Percentiles rank a stretch among this genome's conserved stretches.
Conservation (phyloP, 1,139 yeast species). For the Suhomyces panamericanus region DNA sequence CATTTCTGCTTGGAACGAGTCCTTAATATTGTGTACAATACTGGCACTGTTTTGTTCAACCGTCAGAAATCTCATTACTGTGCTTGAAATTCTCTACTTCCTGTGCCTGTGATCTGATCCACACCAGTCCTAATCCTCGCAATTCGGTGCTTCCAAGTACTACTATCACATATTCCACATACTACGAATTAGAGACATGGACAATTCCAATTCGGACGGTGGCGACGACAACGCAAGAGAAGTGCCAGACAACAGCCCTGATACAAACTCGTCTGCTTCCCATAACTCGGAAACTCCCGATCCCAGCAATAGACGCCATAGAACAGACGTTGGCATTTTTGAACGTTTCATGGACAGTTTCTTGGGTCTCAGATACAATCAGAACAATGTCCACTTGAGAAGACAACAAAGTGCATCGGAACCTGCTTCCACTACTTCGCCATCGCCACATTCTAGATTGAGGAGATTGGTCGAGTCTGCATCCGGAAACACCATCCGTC, state of each 20-base stretch:
- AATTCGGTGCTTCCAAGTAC: too few relatives aligned
- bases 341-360: conserved; percentile 20
- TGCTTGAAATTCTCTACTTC: too few relatives aligned
- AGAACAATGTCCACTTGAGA: neutral
- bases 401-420: neutral
- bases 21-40: too few relatives aligned
- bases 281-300: neutral
- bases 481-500: neutral
- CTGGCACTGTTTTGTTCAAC: too few relatives aligned
- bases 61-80: too few relatives aligned
- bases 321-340: conserved; percentile 16
- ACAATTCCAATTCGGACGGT: neutral
- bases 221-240: neutral
- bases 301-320: conserved; percentile 6
- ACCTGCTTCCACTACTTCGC: neutral
- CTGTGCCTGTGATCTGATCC: too few relatives aligned
- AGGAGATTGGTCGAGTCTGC: conserved; percentile 5
- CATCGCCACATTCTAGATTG: conserved; percentile 1
- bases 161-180: too few relatives aligned
- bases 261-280: neutral
- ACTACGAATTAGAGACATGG: neutral
- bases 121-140: too few relatives aligned
- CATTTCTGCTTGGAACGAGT: too few relatives aligned
- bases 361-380: conserved; percentile 12
- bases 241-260: neutral